Evolutionary conservation across 352 stramenopile species (phyloP).

Genomic region (Phytophthora pseudosyringae): DNA sequence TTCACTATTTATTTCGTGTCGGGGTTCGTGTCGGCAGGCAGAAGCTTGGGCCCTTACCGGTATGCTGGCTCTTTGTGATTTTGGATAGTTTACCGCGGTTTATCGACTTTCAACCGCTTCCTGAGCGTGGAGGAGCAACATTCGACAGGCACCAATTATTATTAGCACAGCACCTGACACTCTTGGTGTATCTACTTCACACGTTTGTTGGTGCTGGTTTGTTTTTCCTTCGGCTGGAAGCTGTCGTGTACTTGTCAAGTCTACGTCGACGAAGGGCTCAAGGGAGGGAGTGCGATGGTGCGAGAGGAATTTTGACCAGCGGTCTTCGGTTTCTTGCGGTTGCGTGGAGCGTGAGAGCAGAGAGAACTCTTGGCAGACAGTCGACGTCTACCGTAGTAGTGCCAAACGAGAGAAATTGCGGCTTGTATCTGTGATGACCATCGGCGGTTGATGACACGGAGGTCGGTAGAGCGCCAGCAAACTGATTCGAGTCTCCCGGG

Average conservation of each 20-base stretch:
- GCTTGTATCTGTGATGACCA: background rate
- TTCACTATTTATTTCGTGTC: too few species aligned
- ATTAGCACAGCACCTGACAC: background rate
- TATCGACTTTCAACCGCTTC: conserved; percentile 44
- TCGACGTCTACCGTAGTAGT: background rate
- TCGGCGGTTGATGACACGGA: background rate
- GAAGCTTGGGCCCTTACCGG: too few species aligned
- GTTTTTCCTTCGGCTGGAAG: background rate
- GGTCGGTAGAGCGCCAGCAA: conserved; percentile 2
- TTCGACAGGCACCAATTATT: conserved; percentile 42
- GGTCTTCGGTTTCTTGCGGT: conserved; percentile 17
- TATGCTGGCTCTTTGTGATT: too few species aligned
- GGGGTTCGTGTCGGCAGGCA: too few species aligned
- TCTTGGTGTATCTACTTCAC: background rate
- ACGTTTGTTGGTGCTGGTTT: background rate
- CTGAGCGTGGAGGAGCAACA: conserved; percentile 55
- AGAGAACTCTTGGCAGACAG: background rate
- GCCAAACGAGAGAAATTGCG: background rate
- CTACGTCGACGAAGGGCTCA: background rate
- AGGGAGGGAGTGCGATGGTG: background rate
- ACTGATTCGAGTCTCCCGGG: conserved; percentile 9
- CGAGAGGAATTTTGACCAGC: background rate
- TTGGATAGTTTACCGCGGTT: conserved; percentile 5
- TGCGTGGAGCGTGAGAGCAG: background rate
- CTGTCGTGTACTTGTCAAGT: background rate